Evolutionary conservation across 1,284 basidiomycete species (phyloP).

Genomic region (Apiotrichum montevideense): DNA sequence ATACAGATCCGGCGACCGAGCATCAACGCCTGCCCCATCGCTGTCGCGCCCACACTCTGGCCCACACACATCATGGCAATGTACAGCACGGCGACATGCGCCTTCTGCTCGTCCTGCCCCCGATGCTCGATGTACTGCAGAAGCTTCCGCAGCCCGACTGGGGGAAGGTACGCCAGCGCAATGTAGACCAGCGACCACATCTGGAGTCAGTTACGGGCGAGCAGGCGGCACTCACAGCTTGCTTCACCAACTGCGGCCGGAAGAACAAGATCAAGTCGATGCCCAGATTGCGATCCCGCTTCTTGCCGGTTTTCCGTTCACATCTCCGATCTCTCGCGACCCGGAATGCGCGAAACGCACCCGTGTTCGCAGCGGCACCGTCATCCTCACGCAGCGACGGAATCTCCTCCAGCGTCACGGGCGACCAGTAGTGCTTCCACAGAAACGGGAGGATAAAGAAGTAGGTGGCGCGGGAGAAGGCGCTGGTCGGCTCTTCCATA

Average conservation of each 20-base stretch:
- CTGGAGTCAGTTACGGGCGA: constrained; percentile 16
- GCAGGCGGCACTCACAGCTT: constrained; percentile 21
- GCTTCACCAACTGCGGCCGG: constrained; percentile 15
- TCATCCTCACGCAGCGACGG: constrained; percentile 53
- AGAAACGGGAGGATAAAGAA: constrained; percentile 47
- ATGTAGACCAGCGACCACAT: constrained; percentile 48
- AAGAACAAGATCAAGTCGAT: constrained; percentile 35
- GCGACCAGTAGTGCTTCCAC: constrained; percentile 46
- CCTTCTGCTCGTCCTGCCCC: constrained; percentile 28
- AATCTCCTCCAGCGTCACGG: constrained; percentile 48
- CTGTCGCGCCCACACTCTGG: constrained; percentile 45
- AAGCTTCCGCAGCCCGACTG: constrained; percentile 50
- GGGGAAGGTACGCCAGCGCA: constrained; percentile 48
- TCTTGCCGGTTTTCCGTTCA: constrained; percentile 21
- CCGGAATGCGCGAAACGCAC: constrained; percentile 43
- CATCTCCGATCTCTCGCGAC: constrained; percentile 21
- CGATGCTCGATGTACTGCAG: constrained; percentile 49
- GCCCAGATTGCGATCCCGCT: constrained; percentile 41
- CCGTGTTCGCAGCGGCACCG: constrained; percentile 47
- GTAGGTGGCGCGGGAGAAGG: constrained; percentile 45
- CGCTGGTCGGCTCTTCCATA: constrained; percentile 37
- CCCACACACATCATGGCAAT: constrained; percentile 50
- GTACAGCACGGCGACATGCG: constrained; percentile 52
- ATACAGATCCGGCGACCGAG: constrained; percentile 51
- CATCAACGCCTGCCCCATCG: constrained; percentile 48